Conservation (phyloP, 495 filamentous ascomycete genomes). For the Talaromyces wortmannii region DNA sequence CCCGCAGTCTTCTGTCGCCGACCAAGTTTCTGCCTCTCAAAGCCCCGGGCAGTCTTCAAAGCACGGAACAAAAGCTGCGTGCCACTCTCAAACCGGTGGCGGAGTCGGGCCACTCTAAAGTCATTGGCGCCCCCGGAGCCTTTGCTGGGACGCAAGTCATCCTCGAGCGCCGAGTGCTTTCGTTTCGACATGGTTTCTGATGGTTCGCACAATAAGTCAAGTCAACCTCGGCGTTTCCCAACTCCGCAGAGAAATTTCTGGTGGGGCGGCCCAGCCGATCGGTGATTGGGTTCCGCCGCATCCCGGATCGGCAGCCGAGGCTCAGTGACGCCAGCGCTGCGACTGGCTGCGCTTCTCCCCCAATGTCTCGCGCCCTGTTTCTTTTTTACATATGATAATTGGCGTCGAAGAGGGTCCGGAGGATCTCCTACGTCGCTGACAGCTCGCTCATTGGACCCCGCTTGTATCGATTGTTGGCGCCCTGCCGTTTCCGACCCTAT, state of each 20-base stretch:
- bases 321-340: no score
- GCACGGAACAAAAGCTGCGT: slow-evolving; percentile 56
- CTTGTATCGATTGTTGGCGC: no score
- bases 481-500: no score
- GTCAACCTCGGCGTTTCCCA: neutral
- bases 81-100: slow-evolving; percentile 49
- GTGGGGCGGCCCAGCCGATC: neutral
- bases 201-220: no score
- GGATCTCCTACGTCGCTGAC: no score
- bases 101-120: slow-evolving; percentile 33
- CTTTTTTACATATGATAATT: no score
- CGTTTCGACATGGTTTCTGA: slow-evolving; percentile 36
- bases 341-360: no score
- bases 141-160: slow-evolving; percentile 8
- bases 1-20: slow-evolving; percentile 65
- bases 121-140: slow-evolving; percentile 15
- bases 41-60: slow-evolving; percentile 75
- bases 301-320: neutral
- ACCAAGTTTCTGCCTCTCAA: slow-evolving; percentile 83
- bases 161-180: slow-evolving; percentile 32
- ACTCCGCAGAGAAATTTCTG: neutral
- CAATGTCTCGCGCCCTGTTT: no score
- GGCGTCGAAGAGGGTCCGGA: no score
- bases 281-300: neutral
- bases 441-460: no score